Evolutionary conservation across 805 yeast genomes (phyloP).

Genomic region (Starmerella sirachaensis): DNA sequence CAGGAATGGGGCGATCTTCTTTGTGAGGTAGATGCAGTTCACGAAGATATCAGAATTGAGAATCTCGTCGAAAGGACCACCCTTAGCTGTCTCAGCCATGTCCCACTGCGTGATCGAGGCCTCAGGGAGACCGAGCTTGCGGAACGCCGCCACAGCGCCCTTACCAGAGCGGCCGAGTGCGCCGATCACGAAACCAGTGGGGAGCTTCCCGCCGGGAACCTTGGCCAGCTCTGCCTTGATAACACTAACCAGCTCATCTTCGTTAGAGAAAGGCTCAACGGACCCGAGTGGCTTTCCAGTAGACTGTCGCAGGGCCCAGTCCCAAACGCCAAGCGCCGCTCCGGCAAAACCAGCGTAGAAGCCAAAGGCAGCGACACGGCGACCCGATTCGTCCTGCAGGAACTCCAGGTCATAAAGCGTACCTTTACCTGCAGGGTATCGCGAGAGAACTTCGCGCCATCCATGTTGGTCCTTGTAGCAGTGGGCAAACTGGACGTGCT

Average conservation of each 20-base stretch:
- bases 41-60: conserved; percentile 78
- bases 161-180: conserved; percentile 98
- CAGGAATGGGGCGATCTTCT: conserved; percentile 88
- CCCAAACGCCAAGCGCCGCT: conserved; percentile 89
- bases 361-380: conserved; percentile 99
- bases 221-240: conserved; percentile 51
- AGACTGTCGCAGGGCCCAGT: conserved; percentile 86
- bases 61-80: conserved; percentile 95
- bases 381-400: conserved; percentile 82
- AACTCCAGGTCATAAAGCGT: conserved; percentile 87
- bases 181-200: conserved; percentile 81
- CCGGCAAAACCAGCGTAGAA: conserved; percentile 99
- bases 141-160: conserved; percentile 81
- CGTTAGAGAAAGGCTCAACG: conserved; percentile 73
- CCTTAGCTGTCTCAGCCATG: conserved; percentile 88
- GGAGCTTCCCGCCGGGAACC: conserved; percentile 37
- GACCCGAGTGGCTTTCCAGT: conserved; percentile 56
- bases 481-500: conserved; percentile 97
- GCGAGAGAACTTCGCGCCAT: conserved; percentile 78
- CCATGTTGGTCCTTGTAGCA: conserved; percentile 97
- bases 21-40: conserved; percentile 89
- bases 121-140: conserved; percentile 78
- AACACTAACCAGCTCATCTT: conserved; percentile 57
- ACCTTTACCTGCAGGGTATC: conserved; percentile 91
- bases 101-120: conserved; percentile 85